Evolutionary conservation across 768 basidiomycete genomes (phyloP), one percentile per base, ranked within the genome.

Genomic region (Kockovaella imperatae): DNA sequence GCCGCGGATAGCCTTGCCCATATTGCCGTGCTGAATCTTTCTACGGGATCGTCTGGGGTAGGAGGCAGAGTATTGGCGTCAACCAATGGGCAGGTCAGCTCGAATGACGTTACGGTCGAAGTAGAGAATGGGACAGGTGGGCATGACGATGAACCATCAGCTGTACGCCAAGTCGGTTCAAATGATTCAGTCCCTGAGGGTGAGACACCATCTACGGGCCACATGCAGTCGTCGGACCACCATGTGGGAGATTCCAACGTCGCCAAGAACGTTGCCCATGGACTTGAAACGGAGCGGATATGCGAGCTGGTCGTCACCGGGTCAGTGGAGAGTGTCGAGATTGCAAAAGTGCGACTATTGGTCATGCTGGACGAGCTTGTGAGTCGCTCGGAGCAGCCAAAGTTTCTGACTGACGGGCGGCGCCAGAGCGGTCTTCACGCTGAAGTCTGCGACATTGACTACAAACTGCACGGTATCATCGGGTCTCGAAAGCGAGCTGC

Each of bases 361-460:
- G 91, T 93, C 50, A 87, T 96, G 81, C 74, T 96, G 57, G 93
- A 97, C 62, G 88, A 96, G 72, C 74, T 96, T 73, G 90, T 91
- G 51, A 59, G 88, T 79, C 26, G 35, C 24, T 8, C 14, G 21
- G 21, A 14, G 17, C 23, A 11, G 20, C 25, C 20, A 32, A 3
- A 20, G 49, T 36, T 21, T 18, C 29, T 20, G 21, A 28, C 44
- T 59, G 47, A 59, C 55, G n/a, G n/a, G n/a, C n/a, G n/a, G 20
- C 28, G 35, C 21, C 20, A 93, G 89, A 86, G 82, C 69, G 91
- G 91, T 17, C 75, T 97, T 8, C 87, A 95, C 64, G 80, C 87
- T 8, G 93, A 96, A 68, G 72, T 80, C 25, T 85, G 86, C 72
- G 91, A 96, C 72, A 86, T 99, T 57, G 93, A 96, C 69, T 86